Evolutionary conservation across 2,329 filamentous ascomycete genomes (phyloP), one percentile per base, ranked within the genome.

Genomic region (Coleophoma cylindrospora): DNA sequence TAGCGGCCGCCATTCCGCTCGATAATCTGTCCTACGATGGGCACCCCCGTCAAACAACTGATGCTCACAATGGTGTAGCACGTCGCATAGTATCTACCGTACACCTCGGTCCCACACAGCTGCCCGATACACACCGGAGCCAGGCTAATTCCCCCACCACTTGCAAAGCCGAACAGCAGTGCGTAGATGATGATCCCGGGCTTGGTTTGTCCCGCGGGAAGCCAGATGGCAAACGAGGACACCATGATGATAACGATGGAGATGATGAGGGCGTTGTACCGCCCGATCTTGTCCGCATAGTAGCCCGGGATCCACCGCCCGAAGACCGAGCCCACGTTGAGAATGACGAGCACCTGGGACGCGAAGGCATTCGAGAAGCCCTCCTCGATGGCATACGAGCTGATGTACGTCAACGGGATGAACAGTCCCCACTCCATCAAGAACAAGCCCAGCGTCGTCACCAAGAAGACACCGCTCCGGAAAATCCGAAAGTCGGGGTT

Each of bases 101-200:
- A 95, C 48, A 91, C 74, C 59, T 89, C 82, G 12, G 87, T 94
- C 59, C 83, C 82, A 68, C 90, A 95, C 44, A 95, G 74, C 64
- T 87, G 83, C 0, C 89, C 87, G 11, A 96, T 82, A 62, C 90
- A 92, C 1, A 95, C 91, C 0, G 91, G 90, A 0, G 87, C 89
- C 51, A 96, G 74, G 13, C 81, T 84, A 60, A 96, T 91, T 59
- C 89, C 89, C 47, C 82, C 86, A 2, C 91, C 91, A 43, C 83
- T 89, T 1, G 83, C 81, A 62, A 95, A 91, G 0, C 91, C 91
- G 64, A 95, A 94, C 2, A 94, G 62, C 3, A 91, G 62, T 0
- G 83, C 77, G 62, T 91, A 96, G 6, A 87, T 70, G 51, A 95
- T 74, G 12, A 91, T 73, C 21, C 91, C 77, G 0, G 81, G 71